Evolutionary conservation across 2,329 filamentous ascomycete genomes (phyloP), one percentile per base, ranked within the genome.

Genomic region (Stagonosporopsis chrysanthemi): DNA sequence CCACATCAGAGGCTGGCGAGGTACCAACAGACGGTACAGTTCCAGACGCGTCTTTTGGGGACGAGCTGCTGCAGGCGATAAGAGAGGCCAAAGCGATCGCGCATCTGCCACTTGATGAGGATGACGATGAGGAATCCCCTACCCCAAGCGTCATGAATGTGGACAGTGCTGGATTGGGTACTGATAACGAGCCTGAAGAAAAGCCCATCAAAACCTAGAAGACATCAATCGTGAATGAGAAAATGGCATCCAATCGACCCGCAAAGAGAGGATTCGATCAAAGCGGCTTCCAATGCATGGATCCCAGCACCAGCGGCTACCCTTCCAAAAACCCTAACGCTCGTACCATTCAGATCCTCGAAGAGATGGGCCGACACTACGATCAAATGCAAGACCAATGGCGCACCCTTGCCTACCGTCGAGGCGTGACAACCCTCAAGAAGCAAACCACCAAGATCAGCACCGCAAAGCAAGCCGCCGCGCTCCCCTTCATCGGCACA

Each of bases 331-430:
- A 90, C 63, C 90, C 91, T 0, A 98, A 97, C 71, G 79, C 81
- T 1, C 80, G 84, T 12, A 96, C 90, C 0, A 92, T 97, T 47
- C 84, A 89, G 43, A 80, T 95, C 2, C 80, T 97, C 5, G 85
- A 92, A 66, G 82, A 90, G 63, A 92, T 97, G 90, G 83, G 86
- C 39, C 84, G 88, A 50, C 89, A 94, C 74, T 96, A 97, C 73
- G 84, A 84, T 4, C 83, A 88, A 6, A 86, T 85, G n/a, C 83
- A 87, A 36, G 92, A 97, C 68, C 83, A 86, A 33, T 97, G 91
- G 90, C 86, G 92, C 3, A 83, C 83, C 0, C 79, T 84, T 0
- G 88, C 90, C 4, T 97, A 97, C 73, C 87, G 91, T 31, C 90
- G 88, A 72, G 91, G 86, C 12, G 90, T 96, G 48, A 80, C 82